Evolutionary conservation across 345 rosid genomes (phyloP).

Genomic region (Salix dunnii): DNA sequence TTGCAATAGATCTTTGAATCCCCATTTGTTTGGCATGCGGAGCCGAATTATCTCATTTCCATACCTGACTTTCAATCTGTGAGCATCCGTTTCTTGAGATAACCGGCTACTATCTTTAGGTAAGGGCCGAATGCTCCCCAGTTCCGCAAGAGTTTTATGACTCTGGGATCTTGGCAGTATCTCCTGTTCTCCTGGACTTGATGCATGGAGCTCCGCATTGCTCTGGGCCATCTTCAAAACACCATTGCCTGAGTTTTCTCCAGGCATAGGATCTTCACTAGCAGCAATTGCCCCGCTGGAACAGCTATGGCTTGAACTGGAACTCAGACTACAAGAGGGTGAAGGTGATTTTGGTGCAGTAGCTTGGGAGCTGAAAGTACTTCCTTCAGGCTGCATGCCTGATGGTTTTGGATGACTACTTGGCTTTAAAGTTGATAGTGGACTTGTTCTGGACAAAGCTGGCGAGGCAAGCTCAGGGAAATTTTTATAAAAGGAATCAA

Average conservation of each 20-base stretch:
- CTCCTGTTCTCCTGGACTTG: conserved; percentile 38
- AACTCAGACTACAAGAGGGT: conserved; percentile 64
- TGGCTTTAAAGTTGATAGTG: conserved; percentile 21
- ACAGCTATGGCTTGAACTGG: conserved; percentile 68
- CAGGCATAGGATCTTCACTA: conserved; percentile 23
- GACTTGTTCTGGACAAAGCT: conserved; percentile 31
- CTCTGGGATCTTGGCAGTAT: conserved; percentile 45
- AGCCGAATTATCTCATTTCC: conserved; percentile 69
- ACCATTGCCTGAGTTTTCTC: conserved; percentile 29
- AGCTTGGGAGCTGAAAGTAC: conserved; percentile 14
- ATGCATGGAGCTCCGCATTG: conserved; percentile 45
- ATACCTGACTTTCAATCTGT: conserved; percentile 57
- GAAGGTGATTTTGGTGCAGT: conserved; percentile 57
- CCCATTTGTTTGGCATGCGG: conserved; percentile 51
- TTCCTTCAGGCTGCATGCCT: conserved; percentile 29
- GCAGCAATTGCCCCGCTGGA: conserved; percentile 49
- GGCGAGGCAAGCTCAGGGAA: conserved; percentile 68
- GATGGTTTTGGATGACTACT: conserved; percentile 25
- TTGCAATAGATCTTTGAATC: conserved; percentile 43
- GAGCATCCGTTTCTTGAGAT: conserved; percentile 44
- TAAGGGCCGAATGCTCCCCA: conserved; percentile 28
- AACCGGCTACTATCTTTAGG: conserved; percentile 18
- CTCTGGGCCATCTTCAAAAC: conserved; percentile 41
- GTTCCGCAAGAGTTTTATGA: conserved; percentile 33
- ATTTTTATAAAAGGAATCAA: conserved; percentile 59